Evolutionary conservation across 2,329 filamentous ascomycete species (phyloP).

Genomic region (Lasiodiplodia citricola): DNA sequence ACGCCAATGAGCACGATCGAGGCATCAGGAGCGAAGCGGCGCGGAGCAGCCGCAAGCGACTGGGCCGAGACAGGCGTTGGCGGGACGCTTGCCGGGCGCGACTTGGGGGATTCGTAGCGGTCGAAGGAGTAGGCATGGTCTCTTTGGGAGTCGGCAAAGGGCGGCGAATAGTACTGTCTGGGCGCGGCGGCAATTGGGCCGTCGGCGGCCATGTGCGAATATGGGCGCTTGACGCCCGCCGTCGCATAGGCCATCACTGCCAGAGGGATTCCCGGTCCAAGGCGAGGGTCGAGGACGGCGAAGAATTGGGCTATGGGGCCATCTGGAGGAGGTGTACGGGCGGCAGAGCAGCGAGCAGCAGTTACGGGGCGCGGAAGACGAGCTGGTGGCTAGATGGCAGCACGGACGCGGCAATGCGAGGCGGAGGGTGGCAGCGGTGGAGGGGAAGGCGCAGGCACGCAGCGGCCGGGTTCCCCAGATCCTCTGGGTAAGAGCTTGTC

Average conservation of each 20-base stretch:
- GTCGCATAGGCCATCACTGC: conserved; percentile 37
- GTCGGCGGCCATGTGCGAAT: conserved; percentile 18
- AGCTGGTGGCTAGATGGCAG: background rate
- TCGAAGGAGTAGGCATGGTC: background rate
- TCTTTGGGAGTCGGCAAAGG: background rate
- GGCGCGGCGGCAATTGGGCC: conserved; percentile 1
- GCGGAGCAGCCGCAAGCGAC: conserved; percentile 32
- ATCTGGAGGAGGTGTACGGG: background rate
- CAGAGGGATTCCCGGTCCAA: background rate
- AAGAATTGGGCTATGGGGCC: background rate
- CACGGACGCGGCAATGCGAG: background rate
- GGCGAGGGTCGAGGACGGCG: background rate
- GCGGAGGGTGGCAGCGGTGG: background rate
- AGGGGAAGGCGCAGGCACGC: background rate
- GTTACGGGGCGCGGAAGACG: background rate
- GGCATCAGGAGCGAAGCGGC: conserved; percentile 63
- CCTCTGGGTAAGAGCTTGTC: conserved; percentile 14
- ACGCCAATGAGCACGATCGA: conserved; percentile 77
- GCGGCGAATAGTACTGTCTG: conserved; percentile 5
- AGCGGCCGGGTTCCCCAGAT: conserved; percentile 12
- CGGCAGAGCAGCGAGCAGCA: background rate
- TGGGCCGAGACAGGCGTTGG: conserved; percentile 1
- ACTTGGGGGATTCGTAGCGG: conserved; percentile 9
- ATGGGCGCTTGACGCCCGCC: conserved; percentile 35
- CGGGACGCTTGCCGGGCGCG: conserved; percentile 9